phyloP scores from a whole-genome alignment of 352 stramenopile genomes.

The Globisporangium parvum region DNA sequence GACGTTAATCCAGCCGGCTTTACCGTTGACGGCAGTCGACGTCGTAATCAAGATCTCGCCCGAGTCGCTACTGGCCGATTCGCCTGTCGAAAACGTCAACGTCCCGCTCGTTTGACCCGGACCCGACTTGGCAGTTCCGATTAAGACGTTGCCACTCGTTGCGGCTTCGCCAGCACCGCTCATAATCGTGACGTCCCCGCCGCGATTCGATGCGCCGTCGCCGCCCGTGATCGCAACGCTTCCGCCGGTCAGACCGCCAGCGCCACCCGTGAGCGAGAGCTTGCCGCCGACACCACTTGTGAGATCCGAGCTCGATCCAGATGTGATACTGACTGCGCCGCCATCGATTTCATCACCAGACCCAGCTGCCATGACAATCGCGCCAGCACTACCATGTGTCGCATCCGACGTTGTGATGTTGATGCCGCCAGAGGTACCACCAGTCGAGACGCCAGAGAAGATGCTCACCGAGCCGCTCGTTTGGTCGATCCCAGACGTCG shows the following conservation, averaged over 20 bases:
- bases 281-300: slow-evolving; percentile 10
- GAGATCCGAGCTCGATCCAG: slow-evolving; percentile 15
- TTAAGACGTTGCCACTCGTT: slow-evolving; percentile 19
- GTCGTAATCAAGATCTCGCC: slow-evolving; percentile 27
- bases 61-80: slow-evolving; percentile 11
- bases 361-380: slow-evolving; percentile 15
- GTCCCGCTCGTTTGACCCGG: slow-evolving; percentile 14
- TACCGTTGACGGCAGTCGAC: slow-evolving; percentile 14
- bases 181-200: slow-evolving; percentile 18
- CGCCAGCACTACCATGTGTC: slow-evolving; percentile 7
- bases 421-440: slow-evolving; percentile 16
- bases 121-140: slow-evolving; percentile 18
- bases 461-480: slow-evolving; percentile 10
- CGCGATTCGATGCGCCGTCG: slow-evolving; percentile 10
- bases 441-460: slow-evolving; percentile 11
- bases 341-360: slow-evolving; percentile 12
- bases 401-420: slow-evolving; percentile 19
- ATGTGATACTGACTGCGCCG: slow-evolving; percentile 21
- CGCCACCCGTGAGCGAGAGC: slow-evolving; percentile 15
- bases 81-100: slow-evolving; percentile 15
- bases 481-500: slow-evolving; percentile 6
- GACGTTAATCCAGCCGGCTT: slow-evolving; percentile 24
- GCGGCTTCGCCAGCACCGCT: slow-evolving; percentile 14
- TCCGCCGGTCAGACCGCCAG: slow-evolving; percentile 18
- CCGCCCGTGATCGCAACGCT: slow-evolving; percentile 27